A percentile compares a stretch with the other conserved stretches of the same genome.
Conservation (phyloP, 169 alveolate species). For the Cryptosporidium xiaoi region DNA sequence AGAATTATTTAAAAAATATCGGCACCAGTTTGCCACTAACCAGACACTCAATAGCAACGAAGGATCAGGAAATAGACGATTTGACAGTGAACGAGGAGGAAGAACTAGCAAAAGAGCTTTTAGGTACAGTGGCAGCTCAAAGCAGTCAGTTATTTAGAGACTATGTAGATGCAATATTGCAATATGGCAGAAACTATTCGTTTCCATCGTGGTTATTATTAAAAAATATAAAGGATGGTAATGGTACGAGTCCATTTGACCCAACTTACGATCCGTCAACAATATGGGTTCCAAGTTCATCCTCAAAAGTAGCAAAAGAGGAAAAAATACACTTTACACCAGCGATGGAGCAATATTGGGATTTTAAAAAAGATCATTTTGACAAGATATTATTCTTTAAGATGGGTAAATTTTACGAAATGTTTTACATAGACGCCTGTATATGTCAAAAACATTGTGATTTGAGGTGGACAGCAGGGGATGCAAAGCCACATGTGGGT, state of each 20-base stretch:
- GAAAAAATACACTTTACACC: slow-evolving; percentile 92
- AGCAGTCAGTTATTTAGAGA: slow-evolving; percentile 58
- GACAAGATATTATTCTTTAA: slow-evolving; percentile 97
- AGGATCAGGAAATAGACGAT: slow-evolving; percentile 2
- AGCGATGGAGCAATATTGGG: slow-evolving; percentile 98
- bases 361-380: slow-evolving; percentile 91
- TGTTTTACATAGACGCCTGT: slow-evolving; percentile 95
- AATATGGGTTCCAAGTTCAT: slow-evolving; percentile 91
- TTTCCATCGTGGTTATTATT: slow-evolving; percentile 81
- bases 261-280: slow-evolving; percentile 93
- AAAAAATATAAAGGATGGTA: slow-evolving; percentile 85
- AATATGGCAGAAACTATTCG: slow-evolving; percentile 43
- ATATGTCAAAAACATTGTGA: slow-evolving; percentile 92
- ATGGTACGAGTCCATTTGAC: slow-evolving; percentile 88
- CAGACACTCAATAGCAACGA: neutral
- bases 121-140: slow-evolving; percentile 74
- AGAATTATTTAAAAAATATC: neutral
- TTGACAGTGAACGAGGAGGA: slow-evolving; percentile 65
- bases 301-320: slow-evolving; percentile 85
- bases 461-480: slow-evolving; percentile 98
- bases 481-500: slow-evolving; percentile 97
- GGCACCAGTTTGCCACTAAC: neutral
- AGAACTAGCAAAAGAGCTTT: slow-evolving; percentile 62
- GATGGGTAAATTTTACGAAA: slow-evolving; percentile 95
- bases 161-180: slow-evolving; percentile 55